Base-by-base conservation (phyloP, 371 early-diverging fungal genomes). In the Nematocida sp. region DNA sequence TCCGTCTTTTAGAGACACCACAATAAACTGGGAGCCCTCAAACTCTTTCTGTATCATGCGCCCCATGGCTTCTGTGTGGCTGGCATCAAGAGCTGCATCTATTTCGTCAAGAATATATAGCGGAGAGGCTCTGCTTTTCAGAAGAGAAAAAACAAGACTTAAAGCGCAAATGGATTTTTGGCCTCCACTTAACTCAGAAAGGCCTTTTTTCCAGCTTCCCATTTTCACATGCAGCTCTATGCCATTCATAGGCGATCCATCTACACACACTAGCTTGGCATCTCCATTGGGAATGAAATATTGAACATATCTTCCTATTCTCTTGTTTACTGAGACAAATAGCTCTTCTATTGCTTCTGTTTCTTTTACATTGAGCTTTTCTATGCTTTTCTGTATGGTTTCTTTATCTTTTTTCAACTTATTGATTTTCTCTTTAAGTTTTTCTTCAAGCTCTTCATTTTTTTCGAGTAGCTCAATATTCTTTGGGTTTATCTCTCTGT, bases 41-140 rank as follows among this genome's bases (percentile, higher is more conserved):
- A 98, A 98, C 48, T 98, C 86, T 2, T 90, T 92, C 51, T 90
- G 87, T 64, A 97, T 86, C 42, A 99, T 86, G 69, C 91, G 91
- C 1, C 99, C 99, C 82, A 99, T 97, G 75, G 93, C 93, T 80
- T 97, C 95, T 3, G 98, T 98, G 81, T 97, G 96, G 2, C 90
- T 91, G 40, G 94, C 84, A 87, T 99, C 99, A 48, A 99, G 87
- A 1, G 99, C 99, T 1, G 97, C 92, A 85, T 99, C 99, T 0
- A 99, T 92, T 84, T 99, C 99, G 85, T 99, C 99, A 53, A 99
- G 86, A 83, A 98, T 93, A 84, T 98, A 99, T 93, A 99, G 94
- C 1, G 98, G 97, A 0, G 97, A 95, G 2, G 98, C 96, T 81
- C 93, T 95, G 84, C 93, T 95, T 84, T 94, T 94, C 16, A 99